phyloP scores from a whole-genome alignment of 2,329 filamentous ascomycete genomes.

The Monosporascus cannonballus region DNA sequence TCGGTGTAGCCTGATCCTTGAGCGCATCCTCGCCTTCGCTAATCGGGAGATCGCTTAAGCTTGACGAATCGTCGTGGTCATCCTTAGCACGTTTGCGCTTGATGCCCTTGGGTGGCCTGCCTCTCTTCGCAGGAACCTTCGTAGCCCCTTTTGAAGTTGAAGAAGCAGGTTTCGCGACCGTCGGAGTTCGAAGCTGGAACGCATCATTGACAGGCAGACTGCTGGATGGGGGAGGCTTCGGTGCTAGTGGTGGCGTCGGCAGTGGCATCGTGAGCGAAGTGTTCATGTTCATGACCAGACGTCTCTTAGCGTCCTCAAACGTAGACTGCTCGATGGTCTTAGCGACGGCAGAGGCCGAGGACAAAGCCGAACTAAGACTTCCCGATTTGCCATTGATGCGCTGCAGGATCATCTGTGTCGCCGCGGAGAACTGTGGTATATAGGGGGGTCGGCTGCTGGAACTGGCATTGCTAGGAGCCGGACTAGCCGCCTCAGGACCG shows the following conservation, averaged over 20 bases:
- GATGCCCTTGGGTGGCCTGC: slow-evolving; percentile 14
- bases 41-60: slow-evolving; percentile 23
- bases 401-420: slow-evolving; percentile 35
- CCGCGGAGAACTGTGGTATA: slow-evolving; percentile 28
- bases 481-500: not conserved
- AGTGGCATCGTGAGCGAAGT: slow-evolving; percentile 33
- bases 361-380: slow-evolving; percentile 28
- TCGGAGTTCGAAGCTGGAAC: slow-evolving; percentile 19
- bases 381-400: slow-evolving; percentile 29
- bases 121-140: slow-evolving; percentile 11
- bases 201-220: slow-evolving; percentile 13
- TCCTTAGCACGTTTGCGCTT: slow-evolving; percentile 31
- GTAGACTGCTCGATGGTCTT: slow-evolving; percentile 26
- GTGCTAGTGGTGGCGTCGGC: slow-evolving; percentile 12
- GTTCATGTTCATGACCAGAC: slow-evolving; percentile 34
- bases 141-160: slow-evolving; percentile 5
- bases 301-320: slow-evolving; percentile 33
- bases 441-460: slow-evolving; percentile 23
- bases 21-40: slow-evolving; percentile 13
- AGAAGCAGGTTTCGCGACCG: slow-evolving; percentile 2
- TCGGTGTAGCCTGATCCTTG: slow-evolving; percentile 44
- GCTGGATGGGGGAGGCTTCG: not conserved
- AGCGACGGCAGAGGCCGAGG: slow-evolving; percentile 25
- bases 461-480: slow-evolving; percentile 15
- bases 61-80: slow-evolving; percentile 16